These are phyloP conservation scores for Pascua guehoae DNA, from an alignment of 1,284 basidiomycete species.

Conservation along the genomic window DNA sequence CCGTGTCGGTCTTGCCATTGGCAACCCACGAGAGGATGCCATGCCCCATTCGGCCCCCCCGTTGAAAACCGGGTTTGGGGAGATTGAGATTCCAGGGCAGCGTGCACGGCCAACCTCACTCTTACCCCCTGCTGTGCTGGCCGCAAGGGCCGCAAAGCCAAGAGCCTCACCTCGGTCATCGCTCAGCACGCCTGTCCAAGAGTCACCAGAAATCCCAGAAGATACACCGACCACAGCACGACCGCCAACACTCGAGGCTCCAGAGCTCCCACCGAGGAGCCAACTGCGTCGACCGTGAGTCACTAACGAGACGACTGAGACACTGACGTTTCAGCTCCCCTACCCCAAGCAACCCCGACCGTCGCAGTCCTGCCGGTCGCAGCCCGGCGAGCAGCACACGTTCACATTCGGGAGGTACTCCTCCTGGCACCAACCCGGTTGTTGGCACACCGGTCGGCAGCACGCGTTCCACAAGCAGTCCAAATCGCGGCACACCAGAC, in stretches of 20 bases:
- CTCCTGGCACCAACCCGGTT: no score
- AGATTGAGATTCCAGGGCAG: not conserved
- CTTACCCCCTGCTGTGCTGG: not conserved
- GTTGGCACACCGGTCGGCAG: no score
- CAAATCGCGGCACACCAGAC: no score
- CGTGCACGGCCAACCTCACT: constrained; percentile 8
- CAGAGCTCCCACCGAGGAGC: constrained; percentile 43
- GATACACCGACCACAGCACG: not conserved
- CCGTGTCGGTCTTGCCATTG: constrained; percentile 3
- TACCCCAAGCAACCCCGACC: no score
- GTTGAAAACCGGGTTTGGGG: constrained; percentile 12
- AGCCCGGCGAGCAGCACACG: no score
- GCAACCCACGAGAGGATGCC: not conserved
- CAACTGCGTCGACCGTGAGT: constrained; percentile 36
- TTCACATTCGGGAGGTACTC: no score
- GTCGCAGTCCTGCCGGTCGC: no score
- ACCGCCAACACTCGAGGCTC: constrained; percentile 21
- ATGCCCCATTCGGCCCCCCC: constrained; percentile 17
- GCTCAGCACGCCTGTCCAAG: not conserved
- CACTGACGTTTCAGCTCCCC: no score
- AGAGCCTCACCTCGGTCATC: not conserved
- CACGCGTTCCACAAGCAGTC: no score
- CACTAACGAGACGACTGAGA: no score
- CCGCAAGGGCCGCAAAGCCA: no score
- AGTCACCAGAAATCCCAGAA: constrained; percentile 1